Conservation (phyloP, 257 asterid genomes). For the Dorcoceras hygrometricum region DNA sequence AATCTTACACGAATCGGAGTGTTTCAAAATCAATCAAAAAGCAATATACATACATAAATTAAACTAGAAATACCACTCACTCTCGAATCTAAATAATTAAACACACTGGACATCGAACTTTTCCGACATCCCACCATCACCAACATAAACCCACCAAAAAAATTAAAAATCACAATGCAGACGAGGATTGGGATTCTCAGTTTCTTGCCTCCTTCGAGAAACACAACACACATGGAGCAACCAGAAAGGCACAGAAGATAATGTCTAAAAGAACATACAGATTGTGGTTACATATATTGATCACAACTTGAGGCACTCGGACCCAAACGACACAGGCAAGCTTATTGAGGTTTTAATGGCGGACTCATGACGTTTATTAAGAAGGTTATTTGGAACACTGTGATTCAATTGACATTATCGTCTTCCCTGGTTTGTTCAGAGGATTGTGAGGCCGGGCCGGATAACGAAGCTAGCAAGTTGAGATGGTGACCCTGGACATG, state of each 20-base stretch:
- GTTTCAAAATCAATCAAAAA: constrained; percentile 38
- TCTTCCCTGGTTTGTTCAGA: constrained; percentile 68
- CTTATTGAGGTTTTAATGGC: constrained; percentile 3
- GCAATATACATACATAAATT: constrained; percentile 11
- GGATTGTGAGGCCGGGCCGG: constrained; percentile 60
- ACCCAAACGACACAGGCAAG: constrained; percentile 28
- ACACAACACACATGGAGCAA: constrained; percentile 34
- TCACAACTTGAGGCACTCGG: constrained; percentile 16
- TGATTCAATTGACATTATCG: constrained; percentile 57
- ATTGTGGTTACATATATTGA: constrained; percentile 38
- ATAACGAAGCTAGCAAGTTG: constrained; percentile 84
- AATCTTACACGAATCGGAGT: constrained; percentile 50
- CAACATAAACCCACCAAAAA: constrained; percentile 32
- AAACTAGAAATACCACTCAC: constrained; percentile 51
- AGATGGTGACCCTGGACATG: constrained; percentile 92
- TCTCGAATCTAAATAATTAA: constrained; percentile 37
- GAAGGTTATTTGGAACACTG: constrained; percentile 2
- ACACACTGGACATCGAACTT: constrained; percentile 38
- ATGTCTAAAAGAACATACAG: constrained; percentile 32
- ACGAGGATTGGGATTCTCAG: constrained; percentile 35
- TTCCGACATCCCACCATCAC: constrained; percentile 39
- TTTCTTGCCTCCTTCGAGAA: constrained; percentile 34
- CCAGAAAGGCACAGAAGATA: constrained; percentile 35
- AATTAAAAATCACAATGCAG: constrained; percentile 6
- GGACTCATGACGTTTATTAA: neutral